These are phyloP conservation scores for Talaromyces sp. DNA, from an alignment of 2,329 filamentous ascomycete genomes.

Conservation along the genomic window DNA sequence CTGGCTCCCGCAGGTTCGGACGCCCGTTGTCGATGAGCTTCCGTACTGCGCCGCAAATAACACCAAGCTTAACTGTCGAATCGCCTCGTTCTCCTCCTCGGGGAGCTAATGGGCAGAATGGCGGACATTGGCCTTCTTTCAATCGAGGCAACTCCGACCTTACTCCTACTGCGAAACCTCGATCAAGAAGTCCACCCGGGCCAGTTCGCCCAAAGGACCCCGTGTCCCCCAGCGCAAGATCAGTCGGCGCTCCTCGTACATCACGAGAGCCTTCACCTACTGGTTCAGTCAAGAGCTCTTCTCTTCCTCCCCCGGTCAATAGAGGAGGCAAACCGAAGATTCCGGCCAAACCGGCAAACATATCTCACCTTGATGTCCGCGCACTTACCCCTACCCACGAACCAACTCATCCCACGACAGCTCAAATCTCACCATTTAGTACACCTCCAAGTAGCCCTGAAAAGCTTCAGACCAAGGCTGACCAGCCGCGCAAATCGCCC, in stretches of 20 bases:
- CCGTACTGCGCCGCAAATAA: conserved; percentile 40
- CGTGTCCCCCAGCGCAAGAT: conserved; percentile 21
- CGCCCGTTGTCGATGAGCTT: conserved; percentile 46
- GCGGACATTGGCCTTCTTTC: conserved; percentile 63
- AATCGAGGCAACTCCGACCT: conserved; percentile 27
- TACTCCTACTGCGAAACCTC: conserved; percentile 23
- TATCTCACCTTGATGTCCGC: conserved; percentile 30
- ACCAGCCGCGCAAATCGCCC: conserved; percentile 5
- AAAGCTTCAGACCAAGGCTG: conserved; percentile 44
- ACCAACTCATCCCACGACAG: conserved; percentile 33
- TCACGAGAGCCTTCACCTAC: conserved; percentile 24
- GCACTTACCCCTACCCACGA: conserved; percentile 29
- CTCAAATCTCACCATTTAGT: conserved; percentile 71
- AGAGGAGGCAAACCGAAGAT: conserved; percentile 75
- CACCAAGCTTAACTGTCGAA: conserved; percentile 43
- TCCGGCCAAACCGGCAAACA: conserved; percentile 45
- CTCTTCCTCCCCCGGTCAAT: conserved; percentile 71
- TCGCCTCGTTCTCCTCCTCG: conserved; percentile 45
- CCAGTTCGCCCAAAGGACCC: conserved; percentile 31
- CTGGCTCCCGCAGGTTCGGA: conserved; percentile 60
- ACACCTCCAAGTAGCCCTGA: conserved; percentile 76
- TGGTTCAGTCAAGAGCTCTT: conserved; percentile 37
- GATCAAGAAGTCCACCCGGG: conserved; percentile 18
- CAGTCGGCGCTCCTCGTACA: conserved; percentile 11
- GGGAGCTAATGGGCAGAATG: conserved; percentile 46